Evolutionary conservation across 208 protist species (phyloP).

Genomic region (Leishmania gerbilli): DNA sequence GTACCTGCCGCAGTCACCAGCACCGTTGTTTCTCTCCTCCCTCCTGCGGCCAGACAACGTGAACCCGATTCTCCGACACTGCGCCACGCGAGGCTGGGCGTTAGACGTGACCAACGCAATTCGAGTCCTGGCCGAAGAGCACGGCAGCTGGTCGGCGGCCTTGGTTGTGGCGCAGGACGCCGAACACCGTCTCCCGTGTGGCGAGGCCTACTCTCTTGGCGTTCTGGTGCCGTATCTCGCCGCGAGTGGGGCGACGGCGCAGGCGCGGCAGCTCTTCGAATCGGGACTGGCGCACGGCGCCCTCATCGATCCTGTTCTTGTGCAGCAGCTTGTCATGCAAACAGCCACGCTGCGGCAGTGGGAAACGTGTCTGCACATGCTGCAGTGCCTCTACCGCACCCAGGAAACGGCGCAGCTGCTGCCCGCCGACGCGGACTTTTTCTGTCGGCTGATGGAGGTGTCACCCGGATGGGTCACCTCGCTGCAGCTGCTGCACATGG

Average conservation of each 20-base stretch:
- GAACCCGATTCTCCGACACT: slow-evolving; percentile 37
- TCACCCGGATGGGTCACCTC: slow-evolving; percentile 67
- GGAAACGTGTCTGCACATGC: slow-evolving; percentile 77
- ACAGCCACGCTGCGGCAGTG: slow-evolving; percentile 66
- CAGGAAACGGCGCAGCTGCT: slow-evolving; percentile 69
- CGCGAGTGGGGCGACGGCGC: slow-evolving; percentile 46
- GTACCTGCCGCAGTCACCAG: slow-evolving; percentile 48
- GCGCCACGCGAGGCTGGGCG: slow-evolving; percentile 43
- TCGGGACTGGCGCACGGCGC: slow-evolving; percentile 68
- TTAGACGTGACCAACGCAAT: slow-evolving; percentile 73
- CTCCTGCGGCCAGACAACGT: slow-evolving; percentile 64
- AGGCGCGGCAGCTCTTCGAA: slow-evolving; percentile 62
- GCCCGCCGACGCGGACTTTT: slow-evolving; percentile 59
- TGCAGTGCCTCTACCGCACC: slow-evolving; percentile 55
- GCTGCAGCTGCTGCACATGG: slow-evolving; percentile 60
- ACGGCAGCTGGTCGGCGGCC: slow-evolving; percentile 72
- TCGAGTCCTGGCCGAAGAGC: slow-evolving; percentile 55
- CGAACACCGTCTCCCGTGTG: slow-evolving; percentile 56
- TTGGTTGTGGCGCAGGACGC: slow-evolving; percentile 62
- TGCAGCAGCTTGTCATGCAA: slow-evolving; percentile 62
- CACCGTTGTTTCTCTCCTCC: slow-evolving; percentile 78
- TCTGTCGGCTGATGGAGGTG: slow-evolving; percentile 59
- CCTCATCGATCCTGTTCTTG: slow-evolving; percentile 56
- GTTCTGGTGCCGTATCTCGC: slow-evolving; percentile 82
- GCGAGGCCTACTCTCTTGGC: slow-evolving; percentile 75